Percentiles rank a stretch among this genome's conserved stretches.
Conservation (phyloP, 371 early-diverging fungal species). For the Circinella minor region DNA sequence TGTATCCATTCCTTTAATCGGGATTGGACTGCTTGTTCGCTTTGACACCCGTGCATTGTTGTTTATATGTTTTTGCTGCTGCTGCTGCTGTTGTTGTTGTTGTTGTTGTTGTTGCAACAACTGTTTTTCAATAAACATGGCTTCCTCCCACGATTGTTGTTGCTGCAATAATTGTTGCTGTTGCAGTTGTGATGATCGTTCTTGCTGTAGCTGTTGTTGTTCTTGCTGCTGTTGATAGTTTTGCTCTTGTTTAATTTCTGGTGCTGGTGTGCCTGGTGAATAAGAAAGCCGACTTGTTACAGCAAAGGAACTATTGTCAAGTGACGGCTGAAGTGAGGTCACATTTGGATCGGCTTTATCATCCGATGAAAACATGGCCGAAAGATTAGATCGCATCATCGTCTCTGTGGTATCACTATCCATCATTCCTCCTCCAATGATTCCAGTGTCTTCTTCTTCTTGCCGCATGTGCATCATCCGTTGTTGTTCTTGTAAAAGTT, state of each 20-base stretch:
- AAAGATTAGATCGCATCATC: constrained; percentile 24
- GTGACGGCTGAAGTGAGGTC: constrained; percentile 16
- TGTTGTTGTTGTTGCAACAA: not conserved
- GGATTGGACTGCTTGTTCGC: constrained; percentile 19
- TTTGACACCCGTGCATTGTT: constrained; percentile 8
- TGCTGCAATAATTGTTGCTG: not conserved
- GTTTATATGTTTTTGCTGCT: not conserved
- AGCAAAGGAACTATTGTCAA: constrained; percentile 10
- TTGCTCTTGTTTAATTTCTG: not conserved
- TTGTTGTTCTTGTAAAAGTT: constrained; percentile 29
- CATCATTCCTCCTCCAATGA: not conserved
- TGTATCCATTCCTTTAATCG: constrained; percentile 9
- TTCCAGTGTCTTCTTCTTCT: constrained; percentile 12
- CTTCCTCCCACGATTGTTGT: not conserved
- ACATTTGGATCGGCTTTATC: constrained; percentile 13
- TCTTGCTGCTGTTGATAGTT: constrained; percentile 1
- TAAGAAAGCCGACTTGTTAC: constrained; percentile 3
- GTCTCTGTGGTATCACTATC: not conserved
- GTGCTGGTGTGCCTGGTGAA: constrained; percentile 11
- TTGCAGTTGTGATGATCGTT: too few species aligned
- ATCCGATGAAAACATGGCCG: constrained; percentile 25
- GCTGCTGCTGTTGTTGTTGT: not conserved
- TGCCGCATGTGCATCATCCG: constrained; percentile 12
- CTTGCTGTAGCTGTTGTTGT: constrained; percentile 1
- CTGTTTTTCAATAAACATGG: not conserved